Conservation (phyloP, 2,329 filamentous ascomycete genomes). For the Chrysoporthe puriensis region DNA sequence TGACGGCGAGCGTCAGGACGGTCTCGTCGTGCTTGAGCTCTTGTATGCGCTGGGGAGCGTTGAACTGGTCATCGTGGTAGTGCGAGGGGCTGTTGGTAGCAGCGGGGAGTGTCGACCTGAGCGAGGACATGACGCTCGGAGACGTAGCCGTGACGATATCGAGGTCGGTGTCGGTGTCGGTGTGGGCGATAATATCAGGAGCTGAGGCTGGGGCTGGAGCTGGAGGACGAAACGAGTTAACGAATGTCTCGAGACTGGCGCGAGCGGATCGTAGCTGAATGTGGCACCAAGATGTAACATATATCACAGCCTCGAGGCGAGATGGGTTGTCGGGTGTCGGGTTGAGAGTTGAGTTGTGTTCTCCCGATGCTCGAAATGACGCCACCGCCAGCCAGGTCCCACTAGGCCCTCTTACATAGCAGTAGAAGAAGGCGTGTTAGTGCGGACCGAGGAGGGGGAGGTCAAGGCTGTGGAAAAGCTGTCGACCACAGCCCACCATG, state of each 20-base stretch:
- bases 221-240: background rate
- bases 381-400: slow-evolving; percentile 14
- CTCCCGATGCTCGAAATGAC: slow-evolving; percentile 8
- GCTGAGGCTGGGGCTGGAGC: background rate
- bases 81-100: slow-evolving; percentile 18
- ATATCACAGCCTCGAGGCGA: background rate
- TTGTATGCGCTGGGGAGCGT: slow-evolving; percentile 68
- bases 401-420: slow-evolving; percentile 4
- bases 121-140: slow-evolving; percentile 4
- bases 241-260: slow-evolving; percentile 3
- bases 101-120: background rate
- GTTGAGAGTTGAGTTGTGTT: background rate
- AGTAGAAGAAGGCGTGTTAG: no score
- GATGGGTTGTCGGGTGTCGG: background rate
- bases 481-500: background rate
- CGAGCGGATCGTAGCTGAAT: background rate
- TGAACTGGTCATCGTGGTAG: slow-evolving; percentile 19
- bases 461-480: background rate
- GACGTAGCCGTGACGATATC: slow-evolving; percentile 1
- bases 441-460: background rate
- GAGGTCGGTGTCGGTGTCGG: slow-evolving; percentile 1
- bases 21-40: slow-evolving; percentile 77
- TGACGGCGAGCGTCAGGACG: slow-evolving; percentile 81
- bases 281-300: background rate
- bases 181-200: background rate